Base-by-base conservation (phyloP, 352 stramenopile genomes). In the Phytophthora ohioensis region DNA sequence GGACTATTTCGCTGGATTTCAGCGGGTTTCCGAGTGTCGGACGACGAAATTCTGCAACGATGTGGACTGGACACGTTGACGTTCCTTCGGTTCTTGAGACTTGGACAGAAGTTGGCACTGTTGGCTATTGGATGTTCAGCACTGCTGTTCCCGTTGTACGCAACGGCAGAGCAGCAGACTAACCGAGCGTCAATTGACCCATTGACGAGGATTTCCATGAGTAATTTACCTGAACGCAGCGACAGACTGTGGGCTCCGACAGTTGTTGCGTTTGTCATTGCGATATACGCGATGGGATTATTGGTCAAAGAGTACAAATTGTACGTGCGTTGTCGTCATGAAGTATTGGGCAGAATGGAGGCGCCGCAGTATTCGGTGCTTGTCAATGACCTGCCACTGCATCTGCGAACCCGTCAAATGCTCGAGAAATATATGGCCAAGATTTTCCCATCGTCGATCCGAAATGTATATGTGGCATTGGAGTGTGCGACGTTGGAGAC, bases 41-140 rank as follows among this genome's bases (percentile, higher is more conserved):
- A 94, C 34, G 82, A 91, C 35, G 85, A 93, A 35, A 76, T 93
- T 31, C 35, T 95, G 42, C 75, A 90, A 49, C 76, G 73, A 64
- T 95, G 86, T 68, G 88, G 88, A 17, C 73, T 95, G 41, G 88
- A 95, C 57, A 93, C 84, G 35, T 72, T 93, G 42, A 87, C 80
- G 38, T 91, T 91, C 46, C 57, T 95, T 70, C 84, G 88, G 36
- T 83, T 93, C 46, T 65, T 93, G 71, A 74, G 79, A 42, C 73
- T 95, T 59, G 84, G 86, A 4, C 83, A 83, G 30, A 92, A 91
- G 60, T 52, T 95, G 47, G 75, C 88, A 49, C 63, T 93, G n/a
- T 57, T 91, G 30, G 84, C 68, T 8, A 64, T 95, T 31, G 53
- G n/a, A 15, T 81, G 90, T 39, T 93, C 85, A 0, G 75, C 48